Conservation (phyloP, 768 basidiomycete genomes). For the Dentipellis fragilis region DNA sequence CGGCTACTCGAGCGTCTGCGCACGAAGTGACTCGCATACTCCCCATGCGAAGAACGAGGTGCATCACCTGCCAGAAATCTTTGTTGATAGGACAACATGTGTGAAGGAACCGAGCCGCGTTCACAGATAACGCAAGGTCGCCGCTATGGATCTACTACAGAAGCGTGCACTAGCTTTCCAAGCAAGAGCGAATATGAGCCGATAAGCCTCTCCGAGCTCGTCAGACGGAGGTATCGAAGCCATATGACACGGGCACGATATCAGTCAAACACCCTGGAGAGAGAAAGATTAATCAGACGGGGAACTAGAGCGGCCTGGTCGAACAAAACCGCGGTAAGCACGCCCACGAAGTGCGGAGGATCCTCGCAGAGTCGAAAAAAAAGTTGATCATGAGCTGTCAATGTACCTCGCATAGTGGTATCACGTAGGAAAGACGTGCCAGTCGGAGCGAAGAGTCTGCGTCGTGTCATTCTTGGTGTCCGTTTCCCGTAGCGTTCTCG, state of each 20-base stretch:
- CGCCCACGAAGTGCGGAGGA: too few relatives aligned
- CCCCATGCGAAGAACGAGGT: background rate
- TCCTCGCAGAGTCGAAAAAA: too few relatives aligned
- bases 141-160: background rate
- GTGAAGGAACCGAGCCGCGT: background rate
- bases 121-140: background rate
- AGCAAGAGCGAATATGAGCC: too few relatives aligned
- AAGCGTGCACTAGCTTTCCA: background rate
- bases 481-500: too few relatives aligned
- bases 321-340: too few relatives aligned
- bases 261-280: background rate
- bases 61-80: background rate
- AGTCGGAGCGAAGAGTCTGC: too few relatives aligned
- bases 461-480: too few relatives aligned
- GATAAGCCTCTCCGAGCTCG: too few relatives aligned
- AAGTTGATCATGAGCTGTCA: too few relatives aligned
- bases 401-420: too few relatives aligned
- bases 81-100: background rate
- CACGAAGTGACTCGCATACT: background rate
- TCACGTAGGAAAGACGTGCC: too few relatives aligned
- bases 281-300: background rate
- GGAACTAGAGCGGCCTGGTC: background rate
- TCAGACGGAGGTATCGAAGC: background rate
- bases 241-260: background rate
- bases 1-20: background rate